Conservation (phyloP, 83 land plant genomes). For the Thuja plicata region DNA sequence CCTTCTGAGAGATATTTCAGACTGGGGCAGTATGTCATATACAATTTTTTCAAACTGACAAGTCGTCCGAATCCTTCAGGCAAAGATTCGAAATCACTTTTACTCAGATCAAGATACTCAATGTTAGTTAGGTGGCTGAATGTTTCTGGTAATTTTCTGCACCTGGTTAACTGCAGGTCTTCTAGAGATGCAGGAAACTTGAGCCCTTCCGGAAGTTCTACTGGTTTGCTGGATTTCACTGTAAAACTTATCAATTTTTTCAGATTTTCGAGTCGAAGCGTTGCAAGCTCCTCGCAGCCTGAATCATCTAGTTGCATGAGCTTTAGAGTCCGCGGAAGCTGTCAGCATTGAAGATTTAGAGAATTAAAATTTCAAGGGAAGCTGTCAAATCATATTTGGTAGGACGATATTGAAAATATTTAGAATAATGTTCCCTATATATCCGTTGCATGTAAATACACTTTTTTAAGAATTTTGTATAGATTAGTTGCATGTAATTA, state of each 20-base stretch:
- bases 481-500: no score
- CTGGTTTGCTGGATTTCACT: neutral
- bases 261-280: neutral
- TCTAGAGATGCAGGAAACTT: neutral
- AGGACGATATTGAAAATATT: no score
- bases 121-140: neutral
- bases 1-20: neutral
- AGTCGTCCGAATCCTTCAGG: neutral
- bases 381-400: no score
- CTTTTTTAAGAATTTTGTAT: no score
- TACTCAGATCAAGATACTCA: neutral
- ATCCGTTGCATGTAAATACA: no score
- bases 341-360: no score
- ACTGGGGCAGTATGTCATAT: neutral
- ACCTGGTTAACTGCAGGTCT: neutral
- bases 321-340: neutral
- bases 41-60: neutral
- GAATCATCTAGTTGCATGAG: neutral
- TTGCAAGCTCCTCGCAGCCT: neutral
- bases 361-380: no score
- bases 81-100: neutral
- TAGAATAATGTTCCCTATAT: no score
- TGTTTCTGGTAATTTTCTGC: neutral
- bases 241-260: neutral
- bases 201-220: neutral